A percentile compares a stretch with the other conserved stretches of the same genome.
phyloP scores from a whole-genome alignment of 495 filamentous ascomycete species.

The Clohesyomyces aquaticus region DNA sequence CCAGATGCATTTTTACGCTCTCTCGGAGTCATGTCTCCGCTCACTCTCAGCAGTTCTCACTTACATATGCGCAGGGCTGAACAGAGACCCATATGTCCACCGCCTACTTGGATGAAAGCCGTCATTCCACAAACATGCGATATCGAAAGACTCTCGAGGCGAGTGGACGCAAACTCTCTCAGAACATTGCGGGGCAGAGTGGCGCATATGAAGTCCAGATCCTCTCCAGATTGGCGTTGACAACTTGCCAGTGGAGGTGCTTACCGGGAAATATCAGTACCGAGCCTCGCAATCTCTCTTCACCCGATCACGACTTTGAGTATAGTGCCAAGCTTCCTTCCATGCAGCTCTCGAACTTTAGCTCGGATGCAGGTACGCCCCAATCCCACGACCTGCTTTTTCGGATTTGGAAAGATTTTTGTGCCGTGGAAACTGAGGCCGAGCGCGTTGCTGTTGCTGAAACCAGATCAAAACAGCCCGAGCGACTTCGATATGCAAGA shows the following conservation, averaged over 20 bases:
- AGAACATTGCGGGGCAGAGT: background rate
- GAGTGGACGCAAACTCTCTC: background rate
- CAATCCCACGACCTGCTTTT: background rate
- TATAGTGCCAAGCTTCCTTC: background rate
- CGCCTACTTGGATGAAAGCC: background rate
- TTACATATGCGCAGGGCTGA: background rate
- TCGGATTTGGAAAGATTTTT: no score
- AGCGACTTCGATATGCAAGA: background rate
- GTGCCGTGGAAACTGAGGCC: no score
- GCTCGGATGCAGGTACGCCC: background rate
- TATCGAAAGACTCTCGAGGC: background rate
- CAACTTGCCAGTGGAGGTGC: background rate
- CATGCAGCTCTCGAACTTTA: background rate
- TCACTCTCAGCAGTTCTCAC: background rate
- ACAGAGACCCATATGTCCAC: background rate
- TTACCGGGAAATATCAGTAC: constrained; percentile 1
- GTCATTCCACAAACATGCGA: background rate
- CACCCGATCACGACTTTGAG: background rate
- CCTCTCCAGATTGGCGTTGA: background rate
- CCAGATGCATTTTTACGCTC: background rate
- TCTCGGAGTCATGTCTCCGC: background rate
- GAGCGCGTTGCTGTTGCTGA: background rate
- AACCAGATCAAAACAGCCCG: background rate
- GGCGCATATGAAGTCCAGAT: background rate
- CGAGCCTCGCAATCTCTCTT: background rate